A percentile compares a stretch with the other conserved stretches of the same genome.
Conservation (phyloP, 768 basidiomycete genomes). For the Mycena crocata region DNA sequence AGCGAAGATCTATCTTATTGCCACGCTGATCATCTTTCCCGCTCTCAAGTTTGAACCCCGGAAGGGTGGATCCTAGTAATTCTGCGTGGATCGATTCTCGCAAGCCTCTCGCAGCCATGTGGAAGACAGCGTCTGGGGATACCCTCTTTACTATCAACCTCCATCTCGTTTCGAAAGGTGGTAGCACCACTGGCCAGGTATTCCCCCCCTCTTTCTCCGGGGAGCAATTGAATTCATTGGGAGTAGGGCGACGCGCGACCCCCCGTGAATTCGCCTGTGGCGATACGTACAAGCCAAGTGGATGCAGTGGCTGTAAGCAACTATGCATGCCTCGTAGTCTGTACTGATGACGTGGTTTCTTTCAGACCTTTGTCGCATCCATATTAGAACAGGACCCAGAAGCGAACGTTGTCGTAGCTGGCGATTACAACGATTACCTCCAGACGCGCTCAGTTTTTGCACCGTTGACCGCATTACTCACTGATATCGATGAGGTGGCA, state of each 20-base stretch:
- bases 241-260: conserved; percentile 66
- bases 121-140: conserved; percentile 57
- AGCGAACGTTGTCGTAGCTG: conserved; percentile 65
- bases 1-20: conserved; percentile 1
- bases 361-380: conserved; percentile 60
- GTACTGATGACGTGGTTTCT: not conserved
- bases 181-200: conserved; percentile 55
- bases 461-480: conserved; percentile 53
- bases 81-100: conserved; percentile 65
- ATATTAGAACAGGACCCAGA: conserved; percentile 54
- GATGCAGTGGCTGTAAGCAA: conserved; percentile 60
- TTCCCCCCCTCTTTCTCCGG: not conserved
- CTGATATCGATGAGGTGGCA: conserved; percentile 65
- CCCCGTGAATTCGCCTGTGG: conserved; percentile 65
- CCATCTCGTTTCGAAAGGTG: conserved; percentile 69
- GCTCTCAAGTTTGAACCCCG: conserved; percentile 66
- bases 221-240: not conserved
- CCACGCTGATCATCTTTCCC: not conserved
- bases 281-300: conserved; percentile 62
- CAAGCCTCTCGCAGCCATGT: conserved; percentile 71
- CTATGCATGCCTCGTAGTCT: not conserved
- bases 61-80: conserved; percentile 69
- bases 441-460: conserved; percentile 64
- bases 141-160: conserved; percentile 70
- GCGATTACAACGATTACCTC: conserved; percentile 73